These are phyloP conservation scores for Yarrowia sp. DNA, from an alignment of 805 yeast species.

Conservation along the genomic window DNA sequence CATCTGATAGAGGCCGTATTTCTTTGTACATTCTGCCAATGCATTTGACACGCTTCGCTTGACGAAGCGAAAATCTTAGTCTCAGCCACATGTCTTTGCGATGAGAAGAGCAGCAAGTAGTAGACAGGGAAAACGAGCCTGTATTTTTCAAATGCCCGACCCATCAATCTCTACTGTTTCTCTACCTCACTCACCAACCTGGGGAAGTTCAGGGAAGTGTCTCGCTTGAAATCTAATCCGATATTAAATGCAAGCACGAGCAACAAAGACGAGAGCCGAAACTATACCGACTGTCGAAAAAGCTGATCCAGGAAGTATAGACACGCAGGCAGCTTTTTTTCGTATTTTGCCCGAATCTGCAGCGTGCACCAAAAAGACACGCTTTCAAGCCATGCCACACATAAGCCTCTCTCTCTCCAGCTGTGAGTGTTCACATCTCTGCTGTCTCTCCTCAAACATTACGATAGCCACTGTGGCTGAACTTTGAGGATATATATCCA, in stretches of 20 bases:
- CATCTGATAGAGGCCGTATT: neutral
- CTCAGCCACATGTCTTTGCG: conserved; percentile 1
- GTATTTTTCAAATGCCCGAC: neutral
- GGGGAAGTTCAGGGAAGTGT: neutral
- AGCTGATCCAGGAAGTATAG: neutral
- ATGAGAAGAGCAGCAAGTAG: no score
- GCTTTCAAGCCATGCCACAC: neutral
- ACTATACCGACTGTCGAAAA: neutral
- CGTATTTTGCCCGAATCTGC: neutral
- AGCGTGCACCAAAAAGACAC: conserved; percentile 9
- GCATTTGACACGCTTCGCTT: conserved; percentile 8
- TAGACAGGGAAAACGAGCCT: neutral
- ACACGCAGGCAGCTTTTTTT: neutral
- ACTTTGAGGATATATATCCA: conserved; percentile 14
- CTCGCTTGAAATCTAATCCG: conserved; percentile 4
- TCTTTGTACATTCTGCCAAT: conserved; percentile 7
- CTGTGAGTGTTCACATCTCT: no score
- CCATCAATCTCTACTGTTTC: neutral
- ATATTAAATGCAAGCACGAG: conserved; percentile 17
- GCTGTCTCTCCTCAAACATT: neutral
- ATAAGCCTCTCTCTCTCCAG: neutral
- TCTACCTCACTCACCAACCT: no score
- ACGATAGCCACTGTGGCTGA: conserved; percentile 25
- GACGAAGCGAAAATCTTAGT: conserved; percentile 21
- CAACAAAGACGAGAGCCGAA: conserved; percentile 15